Base-by-base conservation (phyloP, 1,284 basidiomycete genomes). In the Rhodofomes roseus region DNA sequence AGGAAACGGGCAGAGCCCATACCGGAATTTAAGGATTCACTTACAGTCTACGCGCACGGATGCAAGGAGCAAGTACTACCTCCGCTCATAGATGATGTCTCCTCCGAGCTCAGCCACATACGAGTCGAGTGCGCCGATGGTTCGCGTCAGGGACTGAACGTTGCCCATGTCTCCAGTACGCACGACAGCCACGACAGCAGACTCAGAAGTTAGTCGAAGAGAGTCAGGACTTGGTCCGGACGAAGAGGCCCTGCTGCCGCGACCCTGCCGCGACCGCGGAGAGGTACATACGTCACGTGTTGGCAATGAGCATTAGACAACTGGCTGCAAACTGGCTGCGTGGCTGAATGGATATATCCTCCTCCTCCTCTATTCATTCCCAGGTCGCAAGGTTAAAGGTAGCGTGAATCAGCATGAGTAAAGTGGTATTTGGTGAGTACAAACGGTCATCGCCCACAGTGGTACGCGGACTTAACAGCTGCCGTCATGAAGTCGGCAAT, bases 1-100 rank as follows among this genome's bases (percentile, higher is more conserved):
- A 99, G 84, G 71, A 98, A 98, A 20, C 96, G 89, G 8, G 96
- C 91, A n/a, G 92, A 88, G 44, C 90, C 95, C 71, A 96, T 79
- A 72, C 92, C 94, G 63, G 16, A 11, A 34, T 22, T 9, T 22
- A 44, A 25, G 16, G 27, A 27, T 20, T 25, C 37, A n/a, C 23
- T 31, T 27, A 29, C 37, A 8, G 18, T 43, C 37, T 27, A n/a
- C 23, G 37, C 41, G 46, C 41, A 31, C 8, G 16, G 0, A 55
- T 2, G 34, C 41, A 34, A 46, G 20, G 16, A 22, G 23, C 68
- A n/a, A n/a, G n/a, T n/a, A 79, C 54, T 61, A 95, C 95, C 91
- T 94, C 79, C 92, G 91, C 71, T 97, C 95, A 69, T 96, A 96
- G 4, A 90, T 81, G 20, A 96, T 82, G 70, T 96, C 94, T 16